These are phyloP conservation scores for Pleurotus sapidus DNA, from an alignment of 768 basidiomycete species.

Conservation along the genomic window DNA sequence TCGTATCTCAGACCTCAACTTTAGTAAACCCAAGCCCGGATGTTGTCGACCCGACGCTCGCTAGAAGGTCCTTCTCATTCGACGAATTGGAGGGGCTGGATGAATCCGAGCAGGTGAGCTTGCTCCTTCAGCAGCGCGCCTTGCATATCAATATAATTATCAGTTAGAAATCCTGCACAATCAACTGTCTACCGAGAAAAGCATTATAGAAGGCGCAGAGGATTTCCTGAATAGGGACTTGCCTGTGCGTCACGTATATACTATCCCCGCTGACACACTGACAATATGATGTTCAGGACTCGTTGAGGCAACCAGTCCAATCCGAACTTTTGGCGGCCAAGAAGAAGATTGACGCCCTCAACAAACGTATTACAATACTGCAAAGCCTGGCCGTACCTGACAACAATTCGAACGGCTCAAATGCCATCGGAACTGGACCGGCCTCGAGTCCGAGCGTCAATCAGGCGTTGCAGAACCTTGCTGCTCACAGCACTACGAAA, in stretches of 20 bases:
- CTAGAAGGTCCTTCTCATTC: constrained; percentile 27
- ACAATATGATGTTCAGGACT: constrained; percentile 37
- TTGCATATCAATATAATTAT: constrained; percentile 1
- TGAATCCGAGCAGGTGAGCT: constrained; percentile 39
- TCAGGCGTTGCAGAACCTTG: neutral
- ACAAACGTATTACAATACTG: constrained; percentile 47
- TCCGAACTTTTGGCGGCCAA: constrained; percentile 76
- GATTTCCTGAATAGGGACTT: constrained; percentile 74
- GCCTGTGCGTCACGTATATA: constrained; percentile 34
- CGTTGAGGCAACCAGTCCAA: constrained; percentile 70
- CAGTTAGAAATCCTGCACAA: constrained; percentile 68
- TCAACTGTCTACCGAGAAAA: constrained; percentile 70
- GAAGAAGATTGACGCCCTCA: constrained; percentile 67
- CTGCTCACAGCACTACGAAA: neutral
- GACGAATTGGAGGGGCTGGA: constrained; percentile 46
- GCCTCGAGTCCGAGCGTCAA: neutral
- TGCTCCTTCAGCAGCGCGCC: neutral
- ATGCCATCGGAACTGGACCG: constrained; percentile 10
- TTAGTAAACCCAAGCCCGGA: constrained; percentile 13
- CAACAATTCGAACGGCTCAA: neutral
- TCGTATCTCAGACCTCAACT: constrained; percentile 12
- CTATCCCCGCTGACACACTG: neutral
- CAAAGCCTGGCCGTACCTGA: no score
- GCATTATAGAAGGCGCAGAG: constrained; percentile 91
- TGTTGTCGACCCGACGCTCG: constrained; percentile 10